Evolutionary conservation across 495 filamentous ascomycete species (phyloP), one percentile per base, ranked within the genome.

Genomic region (Clohesyomyces aquaticus): DNA sequence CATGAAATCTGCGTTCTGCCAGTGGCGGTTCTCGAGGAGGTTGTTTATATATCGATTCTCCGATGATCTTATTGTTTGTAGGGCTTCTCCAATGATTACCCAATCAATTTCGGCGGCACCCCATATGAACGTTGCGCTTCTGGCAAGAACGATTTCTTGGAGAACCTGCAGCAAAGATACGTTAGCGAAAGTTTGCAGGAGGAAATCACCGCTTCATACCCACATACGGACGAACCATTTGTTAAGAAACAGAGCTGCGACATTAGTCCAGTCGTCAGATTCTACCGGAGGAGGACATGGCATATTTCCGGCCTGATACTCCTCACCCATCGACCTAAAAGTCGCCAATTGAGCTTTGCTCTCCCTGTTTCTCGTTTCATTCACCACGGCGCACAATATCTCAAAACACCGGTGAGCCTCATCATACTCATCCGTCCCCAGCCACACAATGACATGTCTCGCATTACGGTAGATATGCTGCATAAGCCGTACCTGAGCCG

Each of bases 1-100:
- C 68, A 71, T 71, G 9, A 71, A 52, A 29, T 38, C 64, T 3
- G 68, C 68, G 35, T 71, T 71, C 23, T 67, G 56, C 23, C 64
- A 21, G 6, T 41, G 18, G 16, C 60, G 29, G 9, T 18, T 51
- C 18, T 54, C 54, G 18, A 63, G 41, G 2, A 32, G 16, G 4
- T 18, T 27, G 16, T 55, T 35, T 8, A 68, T 47, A 4, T 29
- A n/a, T 16, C 23, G 27, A 46, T 67, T 38, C 6, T 38, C 14
- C 14, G 32, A 22, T 1, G 46, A 4, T 0, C 53, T 42, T 21
- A 67, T 63, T 11, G 26, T 18, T 12, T 58, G 28, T 27, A 63
- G 52, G 25, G 53, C 58, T 41, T n/a, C 45, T 19, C 53, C 60
- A 42, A 68, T 11, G 26, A 42, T 47, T 4, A 54, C 25, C 65